Evolutionary conservation across 371 early-diverging fungal genomes (phyloP), one percentile per base, ranked within the genome.

Genomic region (Apophysomyces sp.): DNA sequence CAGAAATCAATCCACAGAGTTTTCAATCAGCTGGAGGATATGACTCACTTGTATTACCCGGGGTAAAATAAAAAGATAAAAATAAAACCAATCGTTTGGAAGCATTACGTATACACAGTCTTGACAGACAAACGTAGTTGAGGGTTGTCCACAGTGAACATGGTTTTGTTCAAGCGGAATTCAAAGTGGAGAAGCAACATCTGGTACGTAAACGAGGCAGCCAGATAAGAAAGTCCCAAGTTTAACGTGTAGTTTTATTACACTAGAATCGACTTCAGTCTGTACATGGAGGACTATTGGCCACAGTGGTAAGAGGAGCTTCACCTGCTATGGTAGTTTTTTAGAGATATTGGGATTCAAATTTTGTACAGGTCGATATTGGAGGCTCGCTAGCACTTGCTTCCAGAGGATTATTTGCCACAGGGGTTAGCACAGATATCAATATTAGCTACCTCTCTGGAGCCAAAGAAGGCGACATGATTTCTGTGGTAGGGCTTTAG

Each of bases 341-440:
- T 13, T 1, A 3, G 34, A 34, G 16, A 21, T 52, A 5, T 24
- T 13, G 6, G 12, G 5, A n/a, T 36, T 8, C 5, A 59, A 12
- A 31, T 30, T 60, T 18, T 41, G 15, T 41, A 2, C 30, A 75
- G 74, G 71, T 77, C 0, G 88, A 86, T 63, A 52, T 85, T 31
- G 86, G 82, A 26, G 88, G 88, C 2, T 88, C 88, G 0, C 64
- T 88, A 30, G 86, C 86, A 6, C 72, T 88, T 37, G 85, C 86
- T 0, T 75, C 85, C 11, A 84, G 82, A 49, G 79, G 86, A n/a
- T 67, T 86, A 53, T 77, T 71, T 55, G 76, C 82, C 9, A 88
- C 88, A 8, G 88, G 88, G 54, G 83, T 88, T 0, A 84, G 84
- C 52, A 88, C 88, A 16, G 88, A 86, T 73, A 71, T 86, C 59